Evolutionary conservation across 2,329 filamentous ascomycete species (phyloP), one percentile per base, ranked within the genome.

Genomic region (Diaporthe ampelina): DNA sequence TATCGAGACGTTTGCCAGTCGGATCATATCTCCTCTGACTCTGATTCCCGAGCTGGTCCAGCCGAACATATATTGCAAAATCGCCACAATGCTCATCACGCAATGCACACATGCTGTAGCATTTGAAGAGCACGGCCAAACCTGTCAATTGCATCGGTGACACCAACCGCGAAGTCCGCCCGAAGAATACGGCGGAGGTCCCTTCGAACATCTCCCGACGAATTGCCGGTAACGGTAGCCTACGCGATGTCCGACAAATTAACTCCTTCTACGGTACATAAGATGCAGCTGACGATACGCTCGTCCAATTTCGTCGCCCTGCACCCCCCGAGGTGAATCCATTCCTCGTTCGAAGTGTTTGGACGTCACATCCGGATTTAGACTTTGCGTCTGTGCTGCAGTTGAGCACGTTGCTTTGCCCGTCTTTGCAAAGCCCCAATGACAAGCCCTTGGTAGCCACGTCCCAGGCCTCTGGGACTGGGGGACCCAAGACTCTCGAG

Each of bases 181-280:
- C 67, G 4, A 40, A 19, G 17, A 35, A 26, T 17, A 72, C 78
- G 59, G 43, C 26, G 21, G 58, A 45, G 52, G 58, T n/a, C 54
- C 8, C 10, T 48, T 21, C 48, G 54, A 7, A 58, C 37, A 19
- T 19, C 67, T 17, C 29, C 59, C n/a, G 32, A 72, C 24, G 48
- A 59, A 19, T 70, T 72, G 37, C 74, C 48, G 63, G 75, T 32
- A 73, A 72, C 29, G 17, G 48, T 73, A 58, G 85, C 82, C 8
- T 88, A 89, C 74, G 83, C 81, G 0, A 85, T 87, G 76, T 85
- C 84, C 63, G 88, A 88, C 77, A 83, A 84, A 4, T 85, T 86
- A 2, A 86, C 87, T 58, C 84, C 15, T 79, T 86, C 52, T 85
- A n/a, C 68, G 40, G 61, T 57, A 24, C 69, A 57, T 6, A 72